Percentiles rank a stretch among this genome's conserved stretches.
Evolutionary conservation across 805 yeast species (phyloP).

Genomic region (Spathaspora passalidarum): DNA sequence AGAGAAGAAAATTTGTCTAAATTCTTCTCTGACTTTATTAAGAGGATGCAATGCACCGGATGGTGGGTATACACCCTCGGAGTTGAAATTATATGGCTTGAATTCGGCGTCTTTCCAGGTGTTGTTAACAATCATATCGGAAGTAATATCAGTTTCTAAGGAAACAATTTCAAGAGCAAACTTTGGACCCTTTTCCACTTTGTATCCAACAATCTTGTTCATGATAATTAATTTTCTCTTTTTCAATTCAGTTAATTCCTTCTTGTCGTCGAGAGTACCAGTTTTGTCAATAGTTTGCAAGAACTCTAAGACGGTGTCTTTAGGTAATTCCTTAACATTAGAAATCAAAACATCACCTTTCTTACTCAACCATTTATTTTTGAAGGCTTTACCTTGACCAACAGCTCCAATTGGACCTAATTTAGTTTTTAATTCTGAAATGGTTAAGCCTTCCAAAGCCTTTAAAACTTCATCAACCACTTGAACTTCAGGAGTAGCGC

Average conservation of each 20-base stretch:
- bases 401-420: slow-evolving; percentile 83
- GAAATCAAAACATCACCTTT: slow-evolving; percentile 77
- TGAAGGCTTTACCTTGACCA: slow-evolving; percentile 97
- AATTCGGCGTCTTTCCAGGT: slow-evolving; percentile 81
- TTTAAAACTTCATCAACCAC: slow-evolving; percentile 71
- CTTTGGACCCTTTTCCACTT: slow-evolving; percentile 75
- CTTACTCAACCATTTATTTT: slow-evolving; percentile 93
- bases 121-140: slow-evolving; percentile 84
- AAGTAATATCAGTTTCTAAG: slow-evolving; percentile 89
- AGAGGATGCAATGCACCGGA: slow-evolving; percentile 97
- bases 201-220: slow-evolving; percentile 72
- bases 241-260: slow-evolving; percentile 79
- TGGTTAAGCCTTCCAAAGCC: slow-evolving; percentile 75
- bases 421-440: slow-evolving; percentile 67
- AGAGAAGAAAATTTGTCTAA: slow-evolving; percentile 94
- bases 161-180: slow-evolving; percentile 78
- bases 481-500: slow-evolving; percentile 82
- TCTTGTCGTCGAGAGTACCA: slow-evolving; percentile 58
- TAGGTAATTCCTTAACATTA: slow-evolving; percentile 53
- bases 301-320: slow-evolving; percentile 64
- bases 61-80: slow-evolving; percentile 84
- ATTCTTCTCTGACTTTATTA: slow-evolving; percentile 95
- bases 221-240: slow-evolving; percentile 83
- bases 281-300: slow-evolving; percentile 54
- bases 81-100: slow-evolving; percentile 93